These are phyloP conservation scores for Metschnikowia santaceciliae DNA, from an alignment of 805 yeast species.

Conservation along the genomic window DNA sequence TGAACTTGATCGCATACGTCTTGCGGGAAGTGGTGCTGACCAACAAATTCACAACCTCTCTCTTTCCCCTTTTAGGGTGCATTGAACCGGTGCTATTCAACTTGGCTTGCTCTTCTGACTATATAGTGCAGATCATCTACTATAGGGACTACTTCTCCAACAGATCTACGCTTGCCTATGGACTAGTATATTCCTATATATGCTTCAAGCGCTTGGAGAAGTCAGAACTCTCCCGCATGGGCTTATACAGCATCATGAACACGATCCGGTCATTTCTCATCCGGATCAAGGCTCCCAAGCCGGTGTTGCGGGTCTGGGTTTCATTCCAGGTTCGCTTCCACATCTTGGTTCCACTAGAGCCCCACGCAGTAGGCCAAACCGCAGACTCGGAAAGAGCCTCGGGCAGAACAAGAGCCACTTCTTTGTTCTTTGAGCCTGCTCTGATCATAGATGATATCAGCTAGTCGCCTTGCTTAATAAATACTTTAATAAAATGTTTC, in stretches of 20 bases:
- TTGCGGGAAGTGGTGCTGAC: slow-evolving; percentile 14
- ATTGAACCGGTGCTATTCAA: slow-evolving; percentile 15
- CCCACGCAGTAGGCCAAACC: slow-evolving; percentile 4
- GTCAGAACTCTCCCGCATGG: slow-evolving; percentile 12
- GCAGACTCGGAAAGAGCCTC: slow-evolving; percentile 7
- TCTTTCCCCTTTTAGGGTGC: slow-evolving; percentile 13
- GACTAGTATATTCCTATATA: slow-evolving; percentile 13
- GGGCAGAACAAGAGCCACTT: slow-evolving; percentile 13
- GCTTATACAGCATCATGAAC: slow-evolving; percentile 12
- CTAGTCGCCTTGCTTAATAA: not conserved
- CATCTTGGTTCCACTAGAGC: slow-evolving; percentile 12
- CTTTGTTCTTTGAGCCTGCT: slow-evolving; percentile 14
- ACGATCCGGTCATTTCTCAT: slow-evolving; percentile 6
- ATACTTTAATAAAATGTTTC: not conserved
- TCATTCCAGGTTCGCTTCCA: slow-evolving; percentile 8
- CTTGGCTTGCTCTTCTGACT: slow-evolving; percentile 13
- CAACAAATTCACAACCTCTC: slow-evolving; percentile 11
- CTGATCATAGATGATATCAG: slow-evolving; percentile 15
- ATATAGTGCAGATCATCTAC: slow-evolving; percentile 11
- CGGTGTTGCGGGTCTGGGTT: slow-evolving; percentile 5
- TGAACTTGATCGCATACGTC: slow-evolving; percentile 22
- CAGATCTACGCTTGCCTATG: slow-evolving; percentile 11
- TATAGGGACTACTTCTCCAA: slow-evolving; percentile 9
- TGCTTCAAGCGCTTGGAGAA: slow-evolving; percentile 15
- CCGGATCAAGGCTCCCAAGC: slow-evolving; percentile 4